These are phyloP conservation scores for Asclepias syriaca DNA, from an alignment of 257 asterid species.

Conservation along the genomic window DNA sequence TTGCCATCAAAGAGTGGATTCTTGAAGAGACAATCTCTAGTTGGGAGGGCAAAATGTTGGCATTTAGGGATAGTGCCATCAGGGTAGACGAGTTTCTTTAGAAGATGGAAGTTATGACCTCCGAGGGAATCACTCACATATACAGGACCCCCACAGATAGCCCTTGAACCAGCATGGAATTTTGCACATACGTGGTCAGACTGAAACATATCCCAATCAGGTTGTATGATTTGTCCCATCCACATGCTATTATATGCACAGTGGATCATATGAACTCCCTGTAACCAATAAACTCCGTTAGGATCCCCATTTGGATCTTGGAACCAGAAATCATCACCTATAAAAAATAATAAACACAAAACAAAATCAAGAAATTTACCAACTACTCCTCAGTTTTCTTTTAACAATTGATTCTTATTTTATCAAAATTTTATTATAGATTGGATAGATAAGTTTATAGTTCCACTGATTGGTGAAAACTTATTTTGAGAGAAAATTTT, in stretches of 20 bases:
- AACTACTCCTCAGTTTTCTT: not conserved
- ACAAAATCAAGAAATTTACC: not conserved
- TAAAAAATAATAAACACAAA: not conserved
- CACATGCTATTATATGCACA: constrained; percentile 83
- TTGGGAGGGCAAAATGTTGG: constrained; percentile 65
- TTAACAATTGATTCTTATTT: no score
- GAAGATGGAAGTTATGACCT: constrained; percentile 65
- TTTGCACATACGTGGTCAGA: constrained; percentile 65
- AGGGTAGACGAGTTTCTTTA: constrained; percentile 46
- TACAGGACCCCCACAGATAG: constrained; percentile 74
- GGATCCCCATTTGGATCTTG: constrained; percentile 82
- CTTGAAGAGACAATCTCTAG: constrained; percentile 73
- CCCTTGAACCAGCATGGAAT: constrained; percentile 76
- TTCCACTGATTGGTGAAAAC: no score
- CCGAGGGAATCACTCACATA: constrained; percentile 72
- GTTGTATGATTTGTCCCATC: constrained; percentile 81
- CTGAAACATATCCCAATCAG: constrained; percentile 89
- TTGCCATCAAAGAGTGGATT: constrained; percentile 69
- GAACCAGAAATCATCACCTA: constrained; percentile 85
- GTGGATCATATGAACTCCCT: constrained; percentile 87
- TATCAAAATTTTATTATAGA: no score
- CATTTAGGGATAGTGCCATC: constrained; percentile 71
- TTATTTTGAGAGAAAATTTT: no score
- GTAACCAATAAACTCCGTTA: constrained; percentile 75
- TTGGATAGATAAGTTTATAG: no score